Percentiles rank a stretch among this genome's conserved stretches.
phyloP scores from a whole-genome alignment of 2,329 filamentous ascomycete species.

The Trichoderma breve region DNA sequence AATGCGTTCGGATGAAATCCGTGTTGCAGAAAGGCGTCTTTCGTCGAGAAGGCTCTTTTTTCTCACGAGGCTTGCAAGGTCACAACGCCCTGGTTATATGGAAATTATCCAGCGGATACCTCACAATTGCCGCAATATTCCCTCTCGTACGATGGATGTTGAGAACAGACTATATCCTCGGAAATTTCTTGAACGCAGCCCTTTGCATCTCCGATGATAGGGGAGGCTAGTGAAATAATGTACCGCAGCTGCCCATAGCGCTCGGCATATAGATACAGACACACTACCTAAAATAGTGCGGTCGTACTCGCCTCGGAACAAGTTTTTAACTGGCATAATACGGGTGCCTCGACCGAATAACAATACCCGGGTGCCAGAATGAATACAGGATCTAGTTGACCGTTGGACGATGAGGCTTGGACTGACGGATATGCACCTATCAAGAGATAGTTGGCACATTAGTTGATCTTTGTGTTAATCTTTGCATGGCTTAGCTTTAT shows the following conservation, averaged over 20 bases:
- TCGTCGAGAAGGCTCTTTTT: background rate
- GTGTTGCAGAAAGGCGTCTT: background rate
- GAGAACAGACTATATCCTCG: background rate
- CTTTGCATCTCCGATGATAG: background rate
- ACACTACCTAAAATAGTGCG: background rate
- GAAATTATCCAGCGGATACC: background rate
- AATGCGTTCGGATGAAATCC: background rate
- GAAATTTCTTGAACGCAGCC: background rate
- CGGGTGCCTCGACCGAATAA: background rate
- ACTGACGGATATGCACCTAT: background rate
- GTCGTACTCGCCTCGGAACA: background rate
- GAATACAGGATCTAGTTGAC: background rate
- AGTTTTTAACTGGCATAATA: background rate
- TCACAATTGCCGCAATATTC: background rate
- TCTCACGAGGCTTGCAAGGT: background rate
- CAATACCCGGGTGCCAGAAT: background rate
- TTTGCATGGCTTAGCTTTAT: fast-evolving
- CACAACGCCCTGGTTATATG: background rate
- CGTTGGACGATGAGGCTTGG: background rate
- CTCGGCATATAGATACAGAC: background rate
- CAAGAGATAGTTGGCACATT: background rate
- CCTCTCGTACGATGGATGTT: background rate
- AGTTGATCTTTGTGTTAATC: background rate
- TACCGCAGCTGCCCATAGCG: background rate
- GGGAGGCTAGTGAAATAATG: background rate